Conservation (phyloP, 1,139 yeast species). For the Sugiyamaella pinicola region DNA sequence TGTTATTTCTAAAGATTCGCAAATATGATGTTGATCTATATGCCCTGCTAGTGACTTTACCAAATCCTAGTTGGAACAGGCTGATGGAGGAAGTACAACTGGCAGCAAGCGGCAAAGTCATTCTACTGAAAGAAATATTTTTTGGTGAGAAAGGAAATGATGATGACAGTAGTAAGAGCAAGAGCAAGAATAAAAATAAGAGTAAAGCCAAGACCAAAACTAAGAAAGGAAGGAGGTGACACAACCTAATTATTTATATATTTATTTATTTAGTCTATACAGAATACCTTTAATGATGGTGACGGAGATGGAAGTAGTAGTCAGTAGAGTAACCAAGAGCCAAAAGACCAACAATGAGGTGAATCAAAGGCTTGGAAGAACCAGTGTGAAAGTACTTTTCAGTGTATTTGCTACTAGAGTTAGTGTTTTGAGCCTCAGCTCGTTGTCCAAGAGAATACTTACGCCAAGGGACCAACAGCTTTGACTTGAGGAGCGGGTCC, state of each 20-base stretch:
- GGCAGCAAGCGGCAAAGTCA: no score
- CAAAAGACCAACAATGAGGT: slow-evolving; percentile 70
- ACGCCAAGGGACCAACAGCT: slow-evolving; percentile 70
- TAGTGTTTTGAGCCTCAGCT: background rate
- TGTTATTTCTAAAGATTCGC: no score
- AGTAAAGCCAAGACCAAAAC: no score
- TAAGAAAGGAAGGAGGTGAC: no score
- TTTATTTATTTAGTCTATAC: background rate
- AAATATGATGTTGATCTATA: no score
- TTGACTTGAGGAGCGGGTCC: slow-evolving; percentile 80
- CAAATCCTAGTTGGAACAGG: no score
- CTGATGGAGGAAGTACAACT: no score
- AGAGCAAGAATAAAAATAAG: no score
- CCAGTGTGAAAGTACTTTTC: slow-evolving; percentile 72
- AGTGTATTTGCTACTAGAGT: slow-evolving; percentile 49
- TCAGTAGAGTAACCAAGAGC: slow-evolving; percentile 87
- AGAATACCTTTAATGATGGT: slow-evolving; percentile 43
- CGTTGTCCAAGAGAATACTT: slow-evolving; percentile 17
- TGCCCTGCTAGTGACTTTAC: no score
- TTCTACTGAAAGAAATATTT: no score
- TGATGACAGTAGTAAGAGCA: no score
- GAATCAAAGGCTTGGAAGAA: slow-evolving; percentile 74
- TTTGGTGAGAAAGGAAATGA: no score
- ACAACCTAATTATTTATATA: background rate
- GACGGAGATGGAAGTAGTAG: slow-evolving; percentile 85